A percentile compares a stretch with the other conserved stretches of the same genome.
Conservation (phyloP, 129 eudicot species). For the Pulicaria dysenterica region DNA sequence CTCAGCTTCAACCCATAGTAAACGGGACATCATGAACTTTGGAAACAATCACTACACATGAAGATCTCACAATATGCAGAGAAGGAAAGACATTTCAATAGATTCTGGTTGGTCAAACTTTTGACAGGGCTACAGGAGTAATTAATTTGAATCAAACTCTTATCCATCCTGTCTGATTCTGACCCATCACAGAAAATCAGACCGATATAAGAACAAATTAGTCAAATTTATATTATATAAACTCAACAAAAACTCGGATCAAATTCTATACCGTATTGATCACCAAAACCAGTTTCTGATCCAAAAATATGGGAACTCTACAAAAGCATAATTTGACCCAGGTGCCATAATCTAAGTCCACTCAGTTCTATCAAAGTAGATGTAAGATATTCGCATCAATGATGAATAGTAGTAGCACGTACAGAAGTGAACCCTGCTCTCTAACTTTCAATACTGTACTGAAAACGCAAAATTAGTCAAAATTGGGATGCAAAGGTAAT, state of each 20-base stretch:
- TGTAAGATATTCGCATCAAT: neutral
- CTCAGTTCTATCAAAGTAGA: neutral
- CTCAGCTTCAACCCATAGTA: constrained; percentile 8
- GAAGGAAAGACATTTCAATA: constrained; percentile 1
- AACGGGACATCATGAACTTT: neutral
- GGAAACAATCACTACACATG: neutral
- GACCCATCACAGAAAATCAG: constrained; percentile 7
- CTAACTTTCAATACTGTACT: neutral
- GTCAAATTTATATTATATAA: constrained; percentile 10
- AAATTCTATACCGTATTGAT: neutral
- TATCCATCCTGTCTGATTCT: constrained; percentile 7
- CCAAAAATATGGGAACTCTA: neutral
- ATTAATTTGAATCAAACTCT: constrained; percentile 4
- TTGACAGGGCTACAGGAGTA: neutral
- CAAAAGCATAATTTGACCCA: too few relatives aligned
- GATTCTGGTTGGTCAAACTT: constrained; percentile 7
- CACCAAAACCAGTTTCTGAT: too few relatives aligned
- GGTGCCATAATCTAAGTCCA: neutral
- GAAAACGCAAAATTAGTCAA: constrained; percentile 7
- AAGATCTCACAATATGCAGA: too few relatives aligned
- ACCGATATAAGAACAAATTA: constrained; percentile 10
- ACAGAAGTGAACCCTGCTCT: constrained; percentile 16
- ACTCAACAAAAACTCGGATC: neutral
- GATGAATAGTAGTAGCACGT: neutral
- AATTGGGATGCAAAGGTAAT: constrained; percentile 2